Conservation (phyloP, 2,329 filamentous ascomycete species). For the Fusarium ambrosium region DNA sequence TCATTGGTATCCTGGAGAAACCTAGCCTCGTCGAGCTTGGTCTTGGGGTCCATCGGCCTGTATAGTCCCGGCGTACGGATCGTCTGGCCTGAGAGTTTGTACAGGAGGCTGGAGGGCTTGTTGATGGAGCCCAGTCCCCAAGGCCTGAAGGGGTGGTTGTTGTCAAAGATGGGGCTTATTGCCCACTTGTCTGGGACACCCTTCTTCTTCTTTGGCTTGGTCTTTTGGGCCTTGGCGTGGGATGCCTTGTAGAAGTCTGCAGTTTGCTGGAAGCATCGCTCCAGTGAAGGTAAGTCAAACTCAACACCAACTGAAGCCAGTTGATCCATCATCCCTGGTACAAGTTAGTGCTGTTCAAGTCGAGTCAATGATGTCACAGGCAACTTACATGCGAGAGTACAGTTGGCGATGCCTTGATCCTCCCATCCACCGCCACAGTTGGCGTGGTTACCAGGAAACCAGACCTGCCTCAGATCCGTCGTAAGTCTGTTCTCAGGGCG, state of each 20-base stretch:
- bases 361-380: not conserved
- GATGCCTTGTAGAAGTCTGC: constrained; percentile 50
- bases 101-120: constrained; percentile 56
- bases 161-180: constrained; percentile 60
- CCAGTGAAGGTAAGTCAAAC: constrained; percentile 59
- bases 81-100: constrained; percentile 59
- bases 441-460: constrained; percentile 80
- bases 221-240: constrained; percentile 16
- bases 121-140: constrained; percentile 64
- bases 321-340: constrained; percentile 69
- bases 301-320: constrained; percentile 65
- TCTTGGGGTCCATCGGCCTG: constrained; percentile 58
- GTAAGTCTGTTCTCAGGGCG: constrained; percentile 53
- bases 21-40: constrained; percentile 51
- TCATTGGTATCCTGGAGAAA: constrained; percentile 68
- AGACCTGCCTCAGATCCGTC: constrained; percentile 65
- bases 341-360: not conserved
- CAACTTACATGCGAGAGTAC: constrained; percentile 56
- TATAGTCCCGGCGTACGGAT: constrained; percentile 64
- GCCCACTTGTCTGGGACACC: constrained; percentile 56
- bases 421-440: constrained; percentile 79
- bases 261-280: constrained; percentile 56
- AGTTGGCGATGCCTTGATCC: constrained; percentile 61
- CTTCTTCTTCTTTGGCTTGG: constrained; percentile 34
- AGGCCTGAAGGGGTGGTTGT: constrained; percentile 62